Evolutionary conservation across 345 rosid species (phyloP).

Genomic region (Luvunga scandens): DNA sequence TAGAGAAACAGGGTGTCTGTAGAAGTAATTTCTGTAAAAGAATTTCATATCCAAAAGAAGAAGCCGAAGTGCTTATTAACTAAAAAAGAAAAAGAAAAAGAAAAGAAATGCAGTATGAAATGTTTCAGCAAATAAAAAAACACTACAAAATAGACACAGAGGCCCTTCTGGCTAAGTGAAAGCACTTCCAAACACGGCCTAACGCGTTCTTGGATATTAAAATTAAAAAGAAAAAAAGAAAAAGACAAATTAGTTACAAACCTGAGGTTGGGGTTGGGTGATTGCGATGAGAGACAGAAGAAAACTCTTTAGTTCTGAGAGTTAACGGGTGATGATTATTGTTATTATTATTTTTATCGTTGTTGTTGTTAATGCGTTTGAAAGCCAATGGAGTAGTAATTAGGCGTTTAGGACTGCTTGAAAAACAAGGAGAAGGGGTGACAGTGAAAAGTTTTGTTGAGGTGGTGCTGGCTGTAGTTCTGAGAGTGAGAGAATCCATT

Average conservation of each 20-base stretch:
- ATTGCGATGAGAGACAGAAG: slow-evolving; percentile 14
- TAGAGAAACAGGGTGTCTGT: not conserved
- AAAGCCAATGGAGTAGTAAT: slow-evolving; percentile 24
- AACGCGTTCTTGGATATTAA: not conserved
- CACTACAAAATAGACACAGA: not conserved
- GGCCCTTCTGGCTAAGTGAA: not conserved
- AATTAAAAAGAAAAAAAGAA: not conserved
- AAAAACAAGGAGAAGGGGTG: slow-evolving; percentile 5
- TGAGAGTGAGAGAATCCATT: slow-evolving; percentile 1
- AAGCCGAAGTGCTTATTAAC: not conserved
- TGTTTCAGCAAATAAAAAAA: not conserved
- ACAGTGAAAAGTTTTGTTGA: not conserved
- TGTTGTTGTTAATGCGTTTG: slow-evolving; percentile 23
- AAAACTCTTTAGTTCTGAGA: slow-evolving; percentile 28
- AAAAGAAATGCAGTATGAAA: not conserved
- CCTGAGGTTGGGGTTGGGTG: slow-evolving; percentile 16
- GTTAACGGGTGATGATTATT: slow-evolving; percentile 17
- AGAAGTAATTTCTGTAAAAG: not conserved
- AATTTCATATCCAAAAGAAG: not conserved
- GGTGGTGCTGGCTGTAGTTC: not conserved
- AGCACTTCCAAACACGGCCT: not conserved
- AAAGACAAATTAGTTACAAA: not conserved
- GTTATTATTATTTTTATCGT: slow-evolving; percentile 13
- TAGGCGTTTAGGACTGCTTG: slow-evolving; percentile 16
- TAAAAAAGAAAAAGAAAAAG: not conserved